Base-by-base conservation (phyloP, 257 asterid species). In the Solanum pimpinellifolium region DNA sequence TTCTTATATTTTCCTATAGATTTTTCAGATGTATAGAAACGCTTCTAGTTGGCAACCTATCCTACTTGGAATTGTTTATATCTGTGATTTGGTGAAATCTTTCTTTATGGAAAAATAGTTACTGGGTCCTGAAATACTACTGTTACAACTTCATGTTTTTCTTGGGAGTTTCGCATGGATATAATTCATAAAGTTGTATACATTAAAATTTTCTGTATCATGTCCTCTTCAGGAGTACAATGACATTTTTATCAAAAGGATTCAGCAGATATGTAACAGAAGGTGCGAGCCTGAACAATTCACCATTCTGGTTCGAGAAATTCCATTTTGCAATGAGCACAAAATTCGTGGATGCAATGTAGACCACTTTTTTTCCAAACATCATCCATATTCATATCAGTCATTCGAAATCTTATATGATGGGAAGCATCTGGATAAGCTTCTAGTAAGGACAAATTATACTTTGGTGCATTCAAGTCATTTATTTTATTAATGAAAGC, bases 281-380 rank as follows among this genome's bases (percentile, higher is more conserved):
- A 93, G 99, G 94, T 93, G 93, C 81, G 94, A 95, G 87, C 98
- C 99, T 6, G 93, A 94, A 88, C 99, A 97, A 89, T 94, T 95
- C 90, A 94, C 99, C 70, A 97, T 97, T 89, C 91, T 97, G 87
- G 98, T 97, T 87, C 97, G 99, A 91, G 98, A 94, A 91, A 94
- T 95, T 82, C 99, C 99, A 25, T 72, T 93, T 56, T 97, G 99
- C 89, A 87, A 89, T 65, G 98, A 94, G 86, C 99, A 97, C 92
- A 92, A 87, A 74, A 92, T 94, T 87, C 97, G 85, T 49, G 98
- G 95, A 78, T 97, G 99, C 91, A 90, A 93, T 49, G 91, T 97
- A 68, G 93, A 95, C 74, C 93, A 94, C 92, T 97, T 94, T 37
- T 97, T 97, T 92, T 89, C 98, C 39, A 95, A 94, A 59, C 92